Percentiles rank a stretch among this genome's conserved stretches.
Conservation (phyloP, 352 stramenopile genomes). For the Phytopythium aichiense region DNA sequence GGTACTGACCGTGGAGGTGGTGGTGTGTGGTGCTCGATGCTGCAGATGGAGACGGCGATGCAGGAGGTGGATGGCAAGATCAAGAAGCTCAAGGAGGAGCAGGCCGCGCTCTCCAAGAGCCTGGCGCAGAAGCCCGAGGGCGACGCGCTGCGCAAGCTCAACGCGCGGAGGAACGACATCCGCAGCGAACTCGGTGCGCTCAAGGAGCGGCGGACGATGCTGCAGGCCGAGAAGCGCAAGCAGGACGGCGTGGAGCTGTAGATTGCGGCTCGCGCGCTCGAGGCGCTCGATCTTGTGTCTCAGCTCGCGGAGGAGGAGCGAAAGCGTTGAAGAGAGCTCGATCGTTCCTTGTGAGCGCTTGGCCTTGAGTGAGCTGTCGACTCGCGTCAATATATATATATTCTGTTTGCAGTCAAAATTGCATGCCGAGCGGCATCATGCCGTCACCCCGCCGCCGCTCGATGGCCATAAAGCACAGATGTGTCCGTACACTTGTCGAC, state of each 20-base stretch:
- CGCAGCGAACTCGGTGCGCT: slow-evolving; percentile 78
- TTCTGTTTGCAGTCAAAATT: slow-evolving; percentile 1
- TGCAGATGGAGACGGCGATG: slow-evolving; percentile 72
- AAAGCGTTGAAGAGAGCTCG: slow-evolving; percentile 1
- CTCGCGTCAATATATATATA: slow-evolving; percentile 8
- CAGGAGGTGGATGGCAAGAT: slow-evolving; percentile 82
- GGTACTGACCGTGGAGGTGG: neutral
- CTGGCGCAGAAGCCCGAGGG: slow-evolving; percentile 70
- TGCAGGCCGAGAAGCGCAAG: slow-evolving; percentile 78
- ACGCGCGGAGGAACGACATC: slow-evolving; percentile 79
- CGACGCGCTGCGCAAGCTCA: slow-evolving; percentile 79
- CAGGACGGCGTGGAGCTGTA: slow-evolving; percentile 63
- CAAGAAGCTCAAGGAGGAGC: slow-evolving; percentile 76
- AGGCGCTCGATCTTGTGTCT: neutral
- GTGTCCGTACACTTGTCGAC: neutral
- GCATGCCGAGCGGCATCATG: neutral
- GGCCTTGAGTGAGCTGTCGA: neutral
- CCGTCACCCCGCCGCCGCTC: neutral
- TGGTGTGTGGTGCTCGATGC: slow-evolving; percentile 2
- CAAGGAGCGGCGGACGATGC: slow-evolving; percentile 78
- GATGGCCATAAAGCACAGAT: neutral
- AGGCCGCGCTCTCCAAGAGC: slow-evolving; percentile 72
- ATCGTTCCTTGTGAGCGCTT: neutral
- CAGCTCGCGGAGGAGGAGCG: neutral
- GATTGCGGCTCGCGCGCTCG: slow-evolving; percentile 10